Percentiles rank a stretch among this genome's conserved stretches.
phyloP scores from a whole-genome alignment of 768 basidiomycete genomes.

The Megacollybia marginata region DNA sequence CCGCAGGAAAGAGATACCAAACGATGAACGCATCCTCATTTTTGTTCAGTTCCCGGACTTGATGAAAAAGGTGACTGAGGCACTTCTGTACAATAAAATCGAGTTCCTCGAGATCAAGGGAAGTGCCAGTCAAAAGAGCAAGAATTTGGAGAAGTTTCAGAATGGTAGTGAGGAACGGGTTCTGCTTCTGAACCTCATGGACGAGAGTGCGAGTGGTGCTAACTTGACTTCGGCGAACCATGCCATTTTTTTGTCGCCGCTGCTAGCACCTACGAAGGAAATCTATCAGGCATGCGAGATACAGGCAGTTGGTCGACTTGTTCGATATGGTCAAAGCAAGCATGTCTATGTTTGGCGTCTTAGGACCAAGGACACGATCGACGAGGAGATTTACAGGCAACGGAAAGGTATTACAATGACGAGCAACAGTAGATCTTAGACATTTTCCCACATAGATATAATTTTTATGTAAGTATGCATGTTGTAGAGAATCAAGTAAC shows the following conservation, averaged over 20 bases:
- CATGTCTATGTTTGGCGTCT: slow-evolving; percentile 80
- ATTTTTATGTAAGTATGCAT: not conserved
- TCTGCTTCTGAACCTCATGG: slow-evolving; percentile 85
- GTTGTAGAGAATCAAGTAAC: not conserved
- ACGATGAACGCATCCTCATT: slow-evolving; percentile 76
- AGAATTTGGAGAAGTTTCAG: slow-evolving; percentile 82
- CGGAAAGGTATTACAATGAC: slow-evolving; percentile 16
- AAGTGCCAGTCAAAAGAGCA: slow-evolving; percentile 67
- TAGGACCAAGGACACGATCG: slow-evolving; percentile 82
- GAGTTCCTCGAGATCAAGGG: slow-evolving; percentile 79
- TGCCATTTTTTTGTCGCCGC: slow-evolving; percentile 89
- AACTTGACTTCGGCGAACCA: slow-evolving; percentile 93
- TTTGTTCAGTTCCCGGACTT: slow-evolving; percentile 97
- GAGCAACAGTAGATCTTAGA: not conserved
- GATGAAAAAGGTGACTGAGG: slow-evolving; percentile 85
- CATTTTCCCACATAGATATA: not conserved
- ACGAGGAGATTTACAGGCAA: slow-evolving; percentile 73
- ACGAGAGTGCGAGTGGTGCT: slow-evolving; percentile 90
- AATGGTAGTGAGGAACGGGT: slow-evolving; percentile 70
- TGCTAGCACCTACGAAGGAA: slow-evolving; percentile 75
- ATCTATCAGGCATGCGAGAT: slow-evolving; percentile 81
- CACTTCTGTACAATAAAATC: slow-evolving; percentile 65
- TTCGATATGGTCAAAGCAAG: slow-evolving; percentile 78
- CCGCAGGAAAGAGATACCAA: slow-evolving; percentile 56
- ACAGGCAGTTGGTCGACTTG: slow-evolving; percentile 77